These are phyloP conservation scores for Tilletia indica DNA, from an alignment of 1,284 basidiomycete genomes.

Conservation along the genomic window DNA sequence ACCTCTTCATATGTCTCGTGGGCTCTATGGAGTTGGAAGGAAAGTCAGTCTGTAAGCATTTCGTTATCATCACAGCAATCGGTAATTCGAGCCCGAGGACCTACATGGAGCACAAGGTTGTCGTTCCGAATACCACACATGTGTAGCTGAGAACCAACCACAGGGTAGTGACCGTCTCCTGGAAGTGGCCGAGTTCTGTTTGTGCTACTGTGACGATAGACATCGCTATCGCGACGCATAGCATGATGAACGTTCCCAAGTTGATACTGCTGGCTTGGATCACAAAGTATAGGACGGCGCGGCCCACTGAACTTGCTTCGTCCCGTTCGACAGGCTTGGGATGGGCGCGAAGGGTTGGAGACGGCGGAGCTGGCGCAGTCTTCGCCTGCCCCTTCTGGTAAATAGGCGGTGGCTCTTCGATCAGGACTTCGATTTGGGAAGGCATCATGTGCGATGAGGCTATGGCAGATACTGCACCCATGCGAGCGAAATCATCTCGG, in stretches of 20 bases:
- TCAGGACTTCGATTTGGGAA: neutral
- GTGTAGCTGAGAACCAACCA: neutral
- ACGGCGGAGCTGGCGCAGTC: no score
- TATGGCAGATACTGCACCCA: neutral
- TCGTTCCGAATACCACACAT: constrained; percentile 10
- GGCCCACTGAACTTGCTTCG: neutral
- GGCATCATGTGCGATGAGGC: neutral
- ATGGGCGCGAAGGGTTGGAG: no score
- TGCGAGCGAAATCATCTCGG: no score
- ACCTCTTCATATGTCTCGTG: constrained; percentile 12
- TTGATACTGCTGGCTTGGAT: constrained; percentile 1
- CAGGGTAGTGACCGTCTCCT: neutral
- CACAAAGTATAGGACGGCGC: neutral
- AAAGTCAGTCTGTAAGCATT: no score
- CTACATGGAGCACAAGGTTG: constrained; percentile 3
- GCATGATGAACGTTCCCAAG: neutral
- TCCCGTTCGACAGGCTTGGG: no score
- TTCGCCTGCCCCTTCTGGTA: no score
- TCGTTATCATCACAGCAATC: no score
- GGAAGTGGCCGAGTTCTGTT: neutral
- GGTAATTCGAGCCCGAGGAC: neutral
- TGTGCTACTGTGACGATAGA: neutral
- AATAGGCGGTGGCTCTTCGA: no score
- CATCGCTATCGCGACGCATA: neutral
- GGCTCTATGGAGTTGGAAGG: neutral